Conservation (phyloP, 345 rosid species). For the Gossypium mustelinum region DNA sequence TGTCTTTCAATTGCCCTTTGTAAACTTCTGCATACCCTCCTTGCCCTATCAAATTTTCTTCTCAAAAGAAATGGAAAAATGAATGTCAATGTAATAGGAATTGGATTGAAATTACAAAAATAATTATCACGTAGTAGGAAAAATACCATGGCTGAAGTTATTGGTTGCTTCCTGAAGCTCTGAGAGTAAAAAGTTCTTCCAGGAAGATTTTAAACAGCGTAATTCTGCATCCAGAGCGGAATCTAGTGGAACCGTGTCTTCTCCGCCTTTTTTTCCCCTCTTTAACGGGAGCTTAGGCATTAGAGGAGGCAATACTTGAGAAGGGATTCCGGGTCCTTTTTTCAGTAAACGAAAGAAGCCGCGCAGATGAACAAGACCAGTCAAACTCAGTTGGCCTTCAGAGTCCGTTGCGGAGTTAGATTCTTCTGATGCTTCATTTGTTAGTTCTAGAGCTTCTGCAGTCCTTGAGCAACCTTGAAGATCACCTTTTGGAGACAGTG, state of each 20-base stretch:
- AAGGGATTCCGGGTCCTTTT: slow-evolving; percentile 49
- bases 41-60: slow-evolving; percentile 81
- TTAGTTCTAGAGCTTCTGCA: neutral
- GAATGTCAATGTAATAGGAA: neutral
- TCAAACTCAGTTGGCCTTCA: neutral
- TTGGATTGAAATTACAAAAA: neutral
- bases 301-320: slow-evolving; percentile 41
- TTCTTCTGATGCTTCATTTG: neutral
- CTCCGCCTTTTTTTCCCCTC: slow-evolving; percentile 59
- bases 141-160: slow-evolving; percentile 62
- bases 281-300: slow-evolving; percentile 67
- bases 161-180: slow-evolving; percentile 73
- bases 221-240: slow-evolving; percentile 53
- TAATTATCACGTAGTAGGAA: neutral
- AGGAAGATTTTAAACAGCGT: slow-evolving; percentile 54
- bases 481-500: slow-evolving; percentile 16
- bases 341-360: slow-evolving; percentile 55
- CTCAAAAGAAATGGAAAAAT: slow-evolving; percentile 5
- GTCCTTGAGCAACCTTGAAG: slow-evolving; percentile 33
- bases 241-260: slow-evolving; percentile 37
- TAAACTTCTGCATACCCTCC: slow-evolving; percentile 93
- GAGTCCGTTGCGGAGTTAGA: slow-evolving; percentile 16
- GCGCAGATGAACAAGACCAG: slow-evolving; percentile 29
- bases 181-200: slow-evolving; percentile 68
- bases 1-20: slow-evolving; percentile 62